Conservation (phyloP, 345 rosid genomes). For the Camelina hispida region DNA sequence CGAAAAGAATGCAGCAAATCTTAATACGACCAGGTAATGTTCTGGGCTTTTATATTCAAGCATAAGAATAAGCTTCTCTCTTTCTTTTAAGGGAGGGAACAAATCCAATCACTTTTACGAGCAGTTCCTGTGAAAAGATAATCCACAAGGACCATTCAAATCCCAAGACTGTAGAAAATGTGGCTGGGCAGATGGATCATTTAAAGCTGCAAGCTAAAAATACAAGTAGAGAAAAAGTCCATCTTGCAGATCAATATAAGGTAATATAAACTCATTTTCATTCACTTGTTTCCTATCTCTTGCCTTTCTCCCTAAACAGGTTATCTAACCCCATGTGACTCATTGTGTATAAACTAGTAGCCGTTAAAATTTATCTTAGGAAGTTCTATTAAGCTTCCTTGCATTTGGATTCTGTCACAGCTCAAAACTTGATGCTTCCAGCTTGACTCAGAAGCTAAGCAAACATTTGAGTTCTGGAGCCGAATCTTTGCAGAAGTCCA, state of each 20-base stretch:
- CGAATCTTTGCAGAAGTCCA: conserved; percentile 48
- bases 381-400: conserved; percentile 23
- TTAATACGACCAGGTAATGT: conserved; percentile 46
- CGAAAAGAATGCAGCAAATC: conserved; percentile 41
- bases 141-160: conserved; percentile 45
- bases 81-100: conserved; percentile 19
- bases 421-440: conserved; percentile 48
- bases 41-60: conserved; percentile 17
- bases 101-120: conserved; percentile 2
- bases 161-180: conserved; percentile 41
- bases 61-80: conserved; percentile 15
- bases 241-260: conserved; percentile 43
- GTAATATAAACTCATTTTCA: conserved; percentile 42
- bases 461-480: conserved; percentile 45
- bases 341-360: conserved; percentile 11
- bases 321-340: background rate
- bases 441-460: conserved; percentile 50
- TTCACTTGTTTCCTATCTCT: background rate
- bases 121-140: conserved; percentile 35
- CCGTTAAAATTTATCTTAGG: background rate
- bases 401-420: conserved; percentile 49
- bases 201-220: conserved; percentile 48
- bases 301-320: no score
- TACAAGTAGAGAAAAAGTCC: conserved; percentile 47
- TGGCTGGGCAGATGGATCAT: conserved; percentile 42